Conservation (phyloP, 208 protist genomes). For the Porcisia deanei region DNA sequence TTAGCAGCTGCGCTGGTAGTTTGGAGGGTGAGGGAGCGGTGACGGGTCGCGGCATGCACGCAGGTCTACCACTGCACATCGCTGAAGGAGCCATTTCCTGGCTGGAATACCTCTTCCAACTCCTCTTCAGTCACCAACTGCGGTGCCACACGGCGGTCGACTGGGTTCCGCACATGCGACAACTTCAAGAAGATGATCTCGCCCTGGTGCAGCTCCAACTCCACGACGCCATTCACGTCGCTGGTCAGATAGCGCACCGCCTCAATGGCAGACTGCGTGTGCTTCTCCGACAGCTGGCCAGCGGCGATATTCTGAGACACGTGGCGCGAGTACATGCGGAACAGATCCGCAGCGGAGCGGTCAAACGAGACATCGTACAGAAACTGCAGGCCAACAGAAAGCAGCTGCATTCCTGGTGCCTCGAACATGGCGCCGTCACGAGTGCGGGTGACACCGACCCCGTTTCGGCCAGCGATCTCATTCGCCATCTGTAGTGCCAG, state of each 20-base stretch:
- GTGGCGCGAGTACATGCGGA: slow-evolving; percentile 80
- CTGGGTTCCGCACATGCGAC: slow-evolving; percentile 60
- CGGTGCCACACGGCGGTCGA: slow-evolving; percentile 42
- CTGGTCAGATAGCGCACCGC: slow-evolving; percentile 77
- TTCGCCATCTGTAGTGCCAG: slow-evolving; percentile 85
- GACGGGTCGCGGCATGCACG: too few relatives aligned
- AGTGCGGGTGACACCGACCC: slow-evolving; percentile 79
- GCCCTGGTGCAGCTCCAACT: slow-evolving; percentile 88
- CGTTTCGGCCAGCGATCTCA: slow-evolving; percentile 88
- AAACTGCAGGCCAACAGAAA: slow-evolving; percentile 68
- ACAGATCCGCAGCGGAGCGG: slow-evolving; percentile 65
- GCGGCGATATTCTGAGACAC: slow-evolving; percentile 68
- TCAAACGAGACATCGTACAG: slow-evolving; percentile 92
- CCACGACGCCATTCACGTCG: slow-evolving; percentile 80
- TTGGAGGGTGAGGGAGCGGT: not conserved
- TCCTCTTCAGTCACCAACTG: slow-evolving; percentile 78
- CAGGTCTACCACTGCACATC: slow-evolving; percentile 82
- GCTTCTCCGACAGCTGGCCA: slow-evolving; percentile 75
- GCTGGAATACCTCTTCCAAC: slow-evolving; percentile 86
- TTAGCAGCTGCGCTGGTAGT: not conserved
- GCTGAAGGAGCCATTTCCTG: slow-evolving; percentile 86
- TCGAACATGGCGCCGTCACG: slow-evolving; percentile 90
- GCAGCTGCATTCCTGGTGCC: slow-evolving; percentile 89
- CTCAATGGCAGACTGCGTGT: slow-evolving; percentile 83
- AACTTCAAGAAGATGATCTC: slow-evolving; percentile 89